Conservation (phyloP, 2,329 filamentous ascomycete species). For the Zymoseptoria brevis region DNA sequence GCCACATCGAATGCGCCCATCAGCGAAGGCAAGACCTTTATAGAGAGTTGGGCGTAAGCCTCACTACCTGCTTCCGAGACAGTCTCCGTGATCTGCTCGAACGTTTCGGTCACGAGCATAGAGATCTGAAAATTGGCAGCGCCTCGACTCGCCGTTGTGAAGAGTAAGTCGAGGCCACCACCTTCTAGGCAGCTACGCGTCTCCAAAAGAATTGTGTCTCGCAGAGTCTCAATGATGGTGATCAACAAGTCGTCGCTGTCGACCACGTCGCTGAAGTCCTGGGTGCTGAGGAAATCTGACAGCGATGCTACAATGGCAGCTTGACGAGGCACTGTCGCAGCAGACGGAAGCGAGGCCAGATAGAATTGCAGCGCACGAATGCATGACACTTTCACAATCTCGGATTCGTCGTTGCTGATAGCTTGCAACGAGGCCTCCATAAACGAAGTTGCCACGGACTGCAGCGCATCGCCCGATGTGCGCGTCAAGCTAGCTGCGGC, state of each 20-base stretch:
- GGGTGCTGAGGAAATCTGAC: conserved; percentile 65
- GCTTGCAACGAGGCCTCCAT: conserved; percentile 67
- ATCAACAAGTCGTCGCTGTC: conserved; percentile 90
- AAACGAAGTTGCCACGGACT: conserved; percentile 51
- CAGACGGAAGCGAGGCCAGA: conserved; percentile 46
- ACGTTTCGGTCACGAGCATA: conserved; percentile 78
- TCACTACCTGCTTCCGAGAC: conserved; percentile 58
- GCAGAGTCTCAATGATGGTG: conserved; percentile 77
- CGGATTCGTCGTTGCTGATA: conserved; percentile 66
- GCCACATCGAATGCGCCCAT: conserved; percentile 86
- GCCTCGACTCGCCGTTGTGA: conserved; percentile 80
- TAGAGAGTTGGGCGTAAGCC: conserved; percentile 69
- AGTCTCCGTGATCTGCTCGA: conserved; percentile 73
- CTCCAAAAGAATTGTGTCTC: conserved; percentile 74
- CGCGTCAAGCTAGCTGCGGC: conserved; percentile 73
- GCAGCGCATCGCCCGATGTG: conserved; percentile 51
- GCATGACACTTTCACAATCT: conserved; percentile 86
- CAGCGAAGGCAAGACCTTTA: conserved; percentile 78
- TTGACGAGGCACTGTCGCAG: conserved; percentile 51
- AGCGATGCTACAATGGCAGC: conserved; percentile 52
- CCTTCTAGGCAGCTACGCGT: conserved; percentile 63
- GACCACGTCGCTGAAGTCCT: conserved; percentile 73
- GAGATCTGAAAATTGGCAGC: conserved; percentile 86
- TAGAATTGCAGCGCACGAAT: conserved; percentile 75
- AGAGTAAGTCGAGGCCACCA: conserved; percentile 73